Evolutionary conservation across 805 yeast genomes (phyloP).

Genomic region (Myxozyma monticola): DNA sequence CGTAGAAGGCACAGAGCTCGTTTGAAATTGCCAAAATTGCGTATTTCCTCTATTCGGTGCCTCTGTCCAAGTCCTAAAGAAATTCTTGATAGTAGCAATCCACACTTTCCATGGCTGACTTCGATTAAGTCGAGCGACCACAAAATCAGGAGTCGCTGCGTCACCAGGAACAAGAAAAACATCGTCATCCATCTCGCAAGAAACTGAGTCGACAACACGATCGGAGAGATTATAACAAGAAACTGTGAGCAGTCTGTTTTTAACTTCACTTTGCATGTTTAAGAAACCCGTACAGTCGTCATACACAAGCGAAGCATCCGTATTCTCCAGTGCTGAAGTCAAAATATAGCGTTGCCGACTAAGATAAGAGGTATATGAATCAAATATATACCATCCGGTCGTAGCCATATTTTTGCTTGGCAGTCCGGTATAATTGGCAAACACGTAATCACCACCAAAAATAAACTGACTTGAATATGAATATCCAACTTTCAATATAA

Average conservation of each 20-base stretch:
- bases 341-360: conserved; percentile 8
- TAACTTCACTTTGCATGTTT: no score
- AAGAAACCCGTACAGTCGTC: conserved; percentile 9
- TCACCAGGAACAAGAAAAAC: no score
- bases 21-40: no score
- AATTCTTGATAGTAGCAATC: no score
- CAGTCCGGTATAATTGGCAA: background rate
- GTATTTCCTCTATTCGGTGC: no score
- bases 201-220: background rate
- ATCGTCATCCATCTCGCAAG: no score
- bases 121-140: no score
- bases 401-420: conserved; percentile 4
- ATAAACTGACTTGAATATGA: background rate
- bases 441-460: conserved; percentile 1
- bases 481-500: conserved; percentile 6
- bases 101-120: no score
- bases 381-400: conserved; percentile 11
- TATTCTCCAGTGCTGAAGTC: conserved; percentile 6
- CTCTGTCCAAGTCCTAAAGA: no score
- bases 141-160: no score
- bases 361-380: conserved; percentile 7
- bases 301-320: conserved; percentile 2
- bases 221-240: background rate
- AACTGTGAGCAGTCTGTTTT: background rate
- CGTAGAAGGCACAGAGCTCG: no score